Percentiles rank a stretch among this genome's conserved stretches.
Conservation (phyloP, 441 rosid species). For the Euphorbia schlechtendalii region DNA sequence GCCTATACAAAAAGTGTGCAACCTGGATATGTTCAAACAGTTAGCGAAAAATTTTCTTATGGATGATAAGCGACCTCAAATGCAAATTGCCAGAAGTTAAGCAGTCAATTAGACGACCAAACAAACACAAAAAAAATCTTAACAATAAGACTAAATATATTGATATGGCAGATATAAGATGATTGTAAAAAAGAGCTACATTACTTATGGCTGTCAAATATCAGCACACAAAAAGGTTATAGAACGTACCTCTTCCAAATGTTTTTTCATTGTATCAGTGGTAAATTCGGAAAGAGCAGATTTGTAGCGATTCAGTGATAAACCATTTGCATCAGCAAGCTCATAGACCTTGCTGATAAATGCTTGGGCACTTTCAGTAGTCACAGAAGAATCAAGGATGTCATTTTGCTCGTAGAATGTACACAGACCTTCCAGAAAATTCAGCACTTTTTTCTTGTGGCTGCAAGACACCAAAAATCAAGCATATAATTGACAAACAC, state of each 20-base stretch:
- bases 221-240: slow-evolving; percentile 9
- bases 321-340: slow-evolving; percentile 65
- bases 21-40: slow-evolving; percentile 44
- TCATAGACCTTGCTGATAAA: slow-evolving; percentile 61
- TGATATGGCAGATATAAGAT: slow-evolving; percentile 1
- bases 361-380: slow-evolving; percentile 40
- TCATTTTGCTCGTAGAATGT: slow-evolving; percentile 62
- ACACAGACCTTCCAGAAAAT: slow-evolving; percentile 75
- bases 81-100: slow-evolving; percentile 9
- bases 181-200: not conserved
- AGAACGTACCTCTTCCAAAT: slow-evolving; percentile 55
- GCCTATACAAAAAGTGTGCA: slow-evolving; percentile 49
- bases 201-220: slow-evolving; percentile 4
- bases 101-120: slow-evolving; percentile 4
- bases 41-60: slow-evolving; percentile 18
- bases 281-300: slow-evolving; percentile 47
- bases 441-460: slow-evolving; percentile 61
- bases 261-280: slow-evolving; percentile 34
- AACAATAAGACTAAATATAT: not conserved
- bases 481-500: not conserved
- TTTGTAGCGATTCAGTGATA: slow-evolving; percentile 53
- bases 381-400: slow-evolving; percentile 42
- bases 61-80: slow-evolving; percentile 18
- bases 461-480: slow-evolving; percentile 42
- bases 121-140: not conserved